Base-by-base conservation (phyloP, 208 protist species). In the Angomonas ambiguus region DNA sequence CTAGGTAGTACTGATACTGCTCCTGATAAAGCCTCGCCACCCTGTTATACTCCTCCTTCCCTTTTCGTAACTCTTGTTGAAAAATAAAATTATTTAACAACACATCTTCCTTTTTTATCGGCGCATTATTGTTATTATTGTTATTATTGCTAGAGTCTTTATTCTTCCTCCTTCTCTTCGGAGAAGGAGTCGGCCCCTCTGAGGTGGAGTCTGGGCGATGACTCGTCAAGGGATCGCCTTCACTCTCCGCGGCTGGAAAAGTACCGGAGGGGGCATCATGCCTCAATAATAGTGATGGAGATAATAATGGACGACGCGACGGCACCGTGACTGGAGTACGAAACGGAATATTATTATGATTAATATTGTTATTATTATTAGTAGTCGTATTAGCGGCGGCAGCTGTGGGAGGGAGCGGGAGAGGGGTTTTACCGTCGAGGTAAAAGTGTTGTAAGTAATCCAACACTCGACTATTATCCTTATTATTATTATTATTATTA, bases 31-130 rank as follows among this genome's bases (percentile, higher is more conserved):
- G n/a, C 25, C 25, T 56, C 18, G 49, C 25, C 5, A 56, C n/a
- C 25, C 25, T 56, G 18, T 49, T 62, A 61, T 49, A 56, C 20
- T 59, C 58, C 30, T 73, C 57, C 11, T 59, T 73, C 60, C 31
- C 45, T 33, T 58, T 62, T 72, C 34, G 53, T 58, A 20, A 33
- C 24, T 62, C 56, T 42, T 60, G 38, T 42, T 38, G 62, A 30
- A 65, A 57, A 65, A 65, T 56, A 56, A 56, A 30, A 56, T 56
- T 56, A 22, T 20, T 24, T 24, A 18, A 30, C 18, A 56, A 30
- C 8, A 56, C 16, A 56, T 5, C 16, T 30, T 30, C 24, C 25
- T 30, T 56, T 56, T 28, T 22, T 56, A 48, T 48, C 18, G 18
- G 11, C 18, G 11, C 41, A 48, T 48, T 48, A 48, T 56, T 56